Conservation (phyloP, 164 flowering plant species). For the Umbilicus rupestris region DNA sequence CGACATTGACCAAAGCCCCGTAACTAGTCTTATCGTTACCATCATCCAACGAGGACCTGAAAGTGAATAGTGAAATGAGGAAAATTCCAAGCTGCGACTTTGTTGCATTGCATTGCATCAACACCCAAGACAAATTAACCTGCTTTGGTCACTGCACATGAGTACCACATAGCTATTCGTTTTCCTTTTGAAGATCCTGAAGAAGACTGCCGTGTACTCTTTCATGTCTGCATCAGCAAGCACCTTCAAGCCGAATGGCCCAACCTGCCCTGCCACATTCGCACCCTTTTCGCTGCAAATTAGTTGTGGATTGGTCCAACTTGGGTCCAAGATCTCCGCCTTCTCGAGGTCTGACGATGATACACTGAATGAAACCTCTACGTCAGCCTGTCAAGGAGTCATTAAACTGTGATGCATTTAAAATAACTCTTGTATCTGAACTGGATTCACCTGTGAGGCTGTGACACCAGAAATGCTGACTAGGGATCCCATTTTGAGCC, state of each 20-base stretch:
- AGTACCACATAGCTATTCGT: slow-evolving; percentile 29
- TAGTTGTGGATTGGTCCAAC: slow-evolving; percentile 35
- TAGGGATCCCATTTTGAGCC: slow-evolving; percentile 18
- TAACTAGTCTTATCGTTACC: slow-evolving; percentile 27
- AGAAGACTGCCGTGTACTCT: slow-evolving; percentile 54
- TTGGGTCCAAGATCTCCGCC: slow-evolving; percentile 34
- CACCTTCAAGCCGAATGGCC: slow-evolving; percentile 56
- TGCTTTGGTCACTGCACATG: slow-evolving; percentile 69
- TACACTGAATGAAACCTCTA: slow-evolving; percentile 36
- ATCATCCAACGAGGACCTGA: slow-evolving; percentile 33
- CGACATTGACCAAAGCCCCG: slow-evolving; percentile 35
- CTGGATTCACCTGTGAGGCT: slow-evolving; percentile 27
- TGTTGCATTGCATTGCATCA: not conserved
- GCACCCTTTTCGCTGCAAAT: slow-evolving; percentile 35
- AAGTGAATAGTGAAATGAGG: not conserved
- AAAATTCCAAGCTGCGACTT: not conserved
- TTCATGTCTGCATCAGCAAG: slow-evolving; percentile 37
- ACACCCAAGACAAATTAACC: slow-evolving; percentile 25
- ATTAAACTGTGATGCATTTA: not conserved
- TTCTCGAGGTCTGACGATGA: slow-evolving; percentile 12
- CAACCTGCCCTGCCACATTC: slow-evolving; percentile 28
- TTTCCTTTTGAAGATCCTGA: slow-evolving; percentile 36
- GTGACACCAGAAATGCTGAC: slow-evolving; percentile 26
- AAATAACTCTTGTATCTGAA: too few relatives aligned
- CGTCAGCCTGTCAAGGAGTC: slow-evolving; percentile 29